Conservation (phyloP, 352 stramenopile genomes). For the Vaucheria bursata region DNA sequence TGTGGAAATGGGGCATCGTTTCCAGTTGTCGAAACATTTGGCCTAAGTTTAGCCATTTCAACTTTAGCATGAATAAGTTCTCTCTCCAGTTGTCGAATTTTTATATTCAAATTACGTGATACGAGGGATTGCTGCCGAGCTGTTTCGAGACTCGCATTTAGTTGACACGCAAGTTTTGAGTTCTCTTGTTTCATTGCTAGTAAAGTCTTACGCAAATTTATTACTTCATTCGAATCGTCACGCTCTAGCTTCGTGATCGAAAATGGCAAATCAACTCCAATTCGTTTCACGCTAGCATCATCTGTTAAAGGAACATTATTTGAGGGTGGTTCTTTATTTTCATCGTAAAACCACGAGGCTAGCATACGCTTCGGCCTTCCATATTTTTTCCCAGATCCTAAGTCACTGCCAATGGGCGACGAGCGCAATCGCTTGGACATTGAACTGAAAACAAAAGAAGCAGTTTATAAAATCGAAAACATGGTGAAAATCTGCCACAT, state of each 20-base stretch:
- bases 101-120: neutral
- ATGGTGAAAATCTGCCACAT: too few species aligned
- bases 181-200: neutral
- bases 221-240: slow-evolving; percentile 1
- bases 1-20: too few species aligned
- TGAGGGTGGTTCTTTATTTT: neutral
- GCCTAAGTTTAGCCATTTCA: neutral
- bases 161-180: neutral
- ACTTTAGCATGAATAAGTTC: neutral
- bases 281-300: neutral
- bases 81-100: neutral
- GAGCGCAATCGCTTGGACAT: too few species aligned
- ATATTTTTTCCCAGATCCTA: too few species aligned
- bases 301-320: neutral
- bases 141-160: neutral
- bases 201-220: neutral
- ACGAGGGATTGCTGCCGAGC: neutral
- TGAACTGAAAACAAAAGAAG: too few species aligned
- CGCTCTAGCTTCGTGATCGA: neutral
- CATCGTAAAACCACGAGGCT: neutral
- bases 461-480: too few species aligned
- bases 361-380: neutral
- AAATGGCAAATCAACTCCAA: neutral
- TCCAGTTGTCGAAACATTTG: neutral
- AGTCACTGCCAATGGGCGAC: too few species aligned